Evolutionary conservation across 2,329 filamentous ascomycete genomes (phyloP).

Genomic region (Botrytis deweyae): DNA sequence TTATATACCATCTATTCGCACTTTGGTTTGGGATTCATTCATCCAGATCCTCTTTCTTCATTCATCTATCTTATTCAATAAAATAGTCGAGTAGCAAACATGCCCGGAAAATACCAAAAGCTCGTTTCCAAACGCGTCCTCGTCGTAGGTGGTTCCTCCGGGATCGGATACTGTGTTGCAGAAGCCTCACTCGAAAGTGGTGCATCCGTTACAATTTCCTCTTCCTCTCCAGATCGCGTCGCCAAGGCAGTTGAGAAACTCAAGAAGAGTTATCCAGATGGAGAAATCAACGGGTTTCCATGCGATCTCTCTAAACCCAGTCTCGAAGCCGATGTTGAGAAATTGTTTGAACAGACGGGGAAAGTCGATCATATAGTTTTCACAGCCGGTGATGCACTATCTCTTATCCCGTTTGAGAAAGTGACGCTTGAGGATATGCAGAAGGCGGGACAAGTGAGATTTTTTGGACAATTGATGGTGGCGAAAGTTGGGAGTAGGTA

Average conservation of each 20-base stretch:
- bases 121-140: constrained; percentile 34
- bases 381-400: constrained; percentile 32
- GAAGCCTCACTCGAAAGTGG: constrained; percentile 33
- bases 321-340: constrained; percentile 42
- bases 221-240: constrained; percentile 23
- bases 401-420: constrained; percentile 20
- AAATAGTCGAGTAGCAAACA: background rate
- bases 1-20: background rate
- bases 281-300: constrained; percentile 24
- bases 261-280: constrained; percentile 23
- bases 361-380: constrained; percentile 35
- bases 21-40: background rate
- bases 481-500: constrained; percentile 32
- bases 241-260: constrained; percentile 23
- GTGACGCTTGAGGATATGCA: constrained; percentile 26
- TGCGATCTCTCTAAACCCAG: constrained; percentile 31
- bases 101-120: constrained; percentile 34
- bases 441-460: constrained; percentile 30
- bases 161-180: constrained; percentile 35
- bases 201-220: constrained; percentile 33
- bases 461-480: constrained; percentile 33
- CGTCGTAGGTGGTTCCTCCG: constrained; percentile 35
- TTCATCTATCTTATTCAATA: background rate
- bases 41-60: background rate
- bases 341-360: constrained; percentile 42